phyloP scores from a whole-genome alignment of 257 asterid genomes.

The Solanum commersonii region DNA sequence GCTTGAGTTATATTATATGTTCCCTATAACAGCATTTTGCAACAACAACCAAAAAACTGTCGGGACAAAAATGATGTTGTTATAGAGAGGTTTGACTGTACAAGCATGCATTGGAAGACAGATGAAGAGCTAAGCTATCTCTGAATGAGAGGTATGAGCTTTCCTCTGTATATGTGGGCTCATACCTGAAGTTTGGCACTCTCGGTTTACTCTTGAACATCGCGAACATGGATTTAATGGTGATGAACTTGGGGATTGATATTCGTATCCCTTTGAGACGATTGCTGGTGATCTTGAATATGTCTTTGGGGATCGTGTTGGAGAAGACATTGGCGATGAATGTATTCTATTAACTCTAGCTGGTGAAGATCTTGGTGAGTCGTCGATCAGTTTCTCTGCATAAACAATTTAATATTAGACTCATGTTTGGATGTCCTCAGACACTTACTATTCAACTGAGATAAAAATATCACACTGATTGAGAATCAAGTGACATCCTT shows the following conservation, averaged over 20 bases:
- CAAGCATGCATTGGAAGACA: not conserved
- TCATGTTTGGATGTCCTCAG: not conserved
- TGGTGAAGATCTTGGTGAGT: constrained; percentile 31
- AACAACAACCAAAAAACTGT: not conserved
- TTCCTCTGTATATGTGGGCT: constrained; percentile 16
- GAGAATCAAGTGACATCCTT: not conserved
- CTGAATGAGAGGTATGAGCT: constrained; percentile 1
- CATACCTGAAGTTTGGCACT: constrained; percentile 12
- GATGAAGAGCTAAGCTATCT: not conserved
- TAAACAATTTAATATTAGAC: not conserved
- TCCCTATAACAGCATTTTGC: not conserved
- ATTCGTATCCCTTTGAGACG: constrained; percentile 9
- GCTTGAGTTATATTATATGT: not conserved
- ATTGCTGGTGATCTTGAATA: constrained; percentile 4
- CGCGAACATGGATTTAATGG: constrained; percentile 37
- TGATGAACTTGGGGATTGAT: constrained; percentile 31
- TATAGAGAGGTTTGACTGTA: not conserved
- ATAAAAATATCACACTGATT: not conserved
- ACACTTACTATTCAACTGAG: not conserved
- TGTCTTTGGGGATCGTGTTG: constrained; percentile 14
- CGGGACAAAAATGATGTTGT: not conserved
- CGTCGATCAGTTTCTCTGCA: constrained; percentile 22
- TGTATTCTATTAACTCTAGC: constrained; percentile 12
- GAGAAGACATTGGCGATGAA: constrained; percentile 23
- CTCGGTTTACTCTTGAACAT: constrained; percentile 24